Percentiles rank a stretch among this genome's conserved stretches.
Evolutionary conservation across 2,329 filamentous ascomycete genomes (phyloP).

Genomic region (Calonectria honghensis): DNA sequence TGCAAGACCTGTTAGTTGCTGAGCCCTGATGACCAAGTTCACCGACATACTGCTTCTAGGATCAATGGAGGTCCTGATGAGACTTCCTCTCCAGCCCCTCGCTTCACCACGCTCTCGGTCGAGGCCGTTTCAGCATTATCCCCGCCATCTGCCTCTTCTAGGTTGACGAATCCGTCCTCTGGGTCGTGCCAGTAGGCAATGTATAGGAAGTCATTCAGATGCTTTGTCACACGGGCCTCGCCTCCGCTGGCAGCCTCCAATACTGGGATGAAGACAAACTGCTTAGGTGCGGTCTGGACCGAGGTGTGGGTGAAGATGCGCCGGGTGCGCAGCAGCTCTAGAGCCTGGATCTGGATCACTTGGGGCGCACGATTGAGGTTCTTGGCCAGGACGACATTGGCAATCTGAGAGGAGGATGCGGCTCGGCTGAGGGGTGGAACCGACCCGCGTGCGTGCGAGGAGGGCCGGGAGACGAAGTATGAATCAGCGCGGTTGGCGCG

Average conservation of each 20-base stretch:
- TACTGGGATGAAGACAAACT: slow-evolving; percentile 88
- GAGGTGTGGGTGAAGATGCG: slow-evolving; percentile 85
- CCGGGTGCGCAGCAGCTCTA: slow-evolving; percentile 86
- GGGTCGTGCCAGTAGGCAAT: slow-evolving; percentile 90
- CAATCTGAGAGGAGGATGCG: slow-evolving; percentile 70
- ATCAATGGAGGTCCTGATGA: slow-evolving; percentile 60
- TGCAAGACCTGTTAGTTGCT: slow-evolving; percentile 55
- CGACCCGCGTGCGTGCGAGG: slow-evolving; percentile 50
- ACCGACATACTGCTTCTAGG: slow-evolving; percentile 63
- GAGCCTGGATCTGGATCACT: slow-evolving; percentile 87
- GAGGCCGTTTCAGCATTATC: slow-evolving; percentile 60
- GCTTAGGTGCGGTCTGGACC: slow-evolving; percentile 83
- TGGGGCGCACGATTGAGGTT: slow-evolving; percentile 85
- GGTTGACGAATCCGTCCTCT: slow-evolving; percentile 82
- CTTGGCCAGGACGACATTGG: slow-evolving; percentile 88
- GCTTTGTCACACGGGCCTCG: slow-evolving; percentile 69
- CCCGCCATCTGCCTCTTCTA: slow-evolving; percentile 75
- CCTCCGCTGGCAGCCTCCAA: slow-evolving; percentile 70
- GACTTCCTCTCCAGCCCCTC: slow-evolving; percentile 50
- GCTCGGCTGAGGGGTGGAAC: slow-evolving; percentile 56
- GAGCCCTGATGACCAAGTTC: neutral
- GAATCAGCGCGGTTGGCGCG: slow-evolving; percentile 55
- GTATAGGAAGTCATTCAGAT: slow-evolving; percentile 89
- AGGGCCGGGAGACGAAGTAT: slow-evolving; percentile 56
- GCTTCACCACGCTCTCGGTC: slow-evolving; percentile 68